phyloP scores from a whole-genome alignment of 345 rosid species.

The Cardamine occulta region DNA sequence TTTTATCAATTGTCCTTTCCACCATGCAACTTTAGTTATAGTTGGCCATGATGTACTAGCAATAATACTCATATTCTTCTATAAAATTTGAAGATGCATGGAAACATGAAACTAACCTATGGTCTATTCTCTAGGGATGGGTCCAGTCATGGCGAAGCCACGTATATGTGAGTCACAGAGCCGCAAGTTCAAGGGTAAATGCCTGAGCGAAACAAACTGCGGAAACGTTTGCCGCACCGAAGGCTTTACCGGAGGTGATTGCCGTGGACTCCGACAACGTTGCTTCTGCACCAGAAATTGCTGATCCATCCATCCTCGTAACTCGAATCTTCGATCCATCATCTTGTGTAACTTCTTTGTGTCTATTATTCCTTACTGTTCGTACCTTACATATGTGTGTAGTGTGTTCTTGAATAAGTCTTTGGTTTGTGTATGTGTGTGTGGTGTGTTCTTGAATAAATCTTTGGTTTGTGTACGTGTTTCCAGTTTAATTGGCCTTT shows the following conservation, averaged over 20 bases:
- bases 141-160: conserved; percentile 33
- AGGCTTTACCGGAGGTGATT: conserved; percentile 48
- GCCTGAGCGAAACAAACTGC: conserved; percentile 35
- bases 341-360: background rate
- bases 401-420: conserved; percentile 29
- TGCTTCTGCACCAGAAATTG: conserved; percentile 53
- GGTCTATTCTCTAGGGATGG: conserved; percentile 6
- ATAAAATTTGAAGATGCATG: background rate
- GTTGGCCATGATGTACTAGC: background rate
- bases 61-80: background rate
- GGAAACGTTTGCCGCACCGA: conserved; percentile 45
- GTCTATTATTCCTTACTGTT: conserved; percentile 1
- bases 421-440: background rate
- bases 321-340: background rate
- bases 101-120: background rate
- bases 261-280: conserved; percentile 51
- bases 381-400: conserved; percentile 10
- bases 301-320: conserved; percentile 1
- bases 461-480: conserved; percentile 21
- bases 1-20: background rate
- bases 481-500: conserved; percentile 5
- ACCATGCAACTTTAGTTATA: background rate
- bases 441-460: conserved; percentile 29
- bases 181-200: conserved; percentile 47
- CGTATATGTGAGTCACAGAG: conserved; percentile 47